Evolutionary conservation across 2,329 filamentous ascomycete genomes (phyloP).

Genomic region (Cytospora leucostoma): DNA sequence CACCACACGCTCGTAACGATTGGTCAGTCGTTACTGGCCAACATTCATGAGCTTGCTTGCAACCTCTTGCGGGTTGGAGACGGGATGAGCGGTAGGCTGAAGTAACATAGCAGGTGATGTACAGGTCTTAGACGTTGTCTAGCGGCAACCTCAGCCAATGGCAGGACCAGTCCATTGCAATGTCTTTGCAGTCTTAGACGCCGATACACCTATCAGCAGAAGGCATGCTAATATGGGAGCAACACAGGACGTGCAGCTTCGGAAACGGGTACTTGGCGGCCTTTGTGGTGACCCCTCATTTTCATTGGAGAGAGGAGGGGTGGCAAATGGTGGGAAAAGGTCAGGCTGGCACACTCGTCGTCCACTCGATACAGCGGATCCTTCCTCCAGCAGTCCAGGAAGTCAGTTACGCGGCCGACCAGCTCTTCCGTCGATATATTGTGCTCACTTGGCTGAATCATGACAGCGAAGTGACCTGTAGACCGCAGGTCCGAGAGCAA

Average conservation of each 20-base stretch:
- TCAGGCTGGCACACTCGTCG: background rate
- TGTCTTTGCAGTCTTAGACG: conserved; percentile 22
- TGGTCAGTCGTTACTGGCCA: background rate
- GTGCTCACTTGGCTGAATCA: background rate
- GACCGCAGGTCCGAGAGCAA: background rate
- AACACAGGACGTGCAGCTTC: background rate
- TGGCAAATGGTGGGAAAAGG: background rate
- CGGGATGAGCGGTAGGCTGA: conserved; percentile 19
- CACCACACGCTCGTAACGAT: background rate
- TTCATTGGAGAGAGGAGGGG: background rate
- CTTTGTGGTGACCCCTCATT: background rate
- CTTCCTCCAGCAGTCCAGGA: background rate
- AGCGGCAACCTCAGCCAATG: conserved; percentile 10
- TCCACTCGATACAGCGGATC: background rate
- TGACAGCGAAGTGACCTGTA: background rate
- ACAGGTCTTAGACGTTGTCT: conserved; percentile 18
- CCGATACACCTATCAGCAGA: conserved; percentile 17
- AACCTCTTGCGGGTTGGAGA: conserved; percentile 14
- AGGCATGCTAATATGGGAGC: conserved; percentile 9
- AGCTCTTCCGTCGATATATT: background rate
- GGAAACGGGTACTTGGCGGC: background rate
- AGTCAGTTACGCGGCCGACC: background rate
- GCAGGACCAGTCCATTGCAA: conserved; percentile 7
- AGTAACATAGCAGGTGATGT: conserved; percentile 4
- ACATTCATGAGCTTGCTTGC: conserved; percentile 1